A percentile compares a stretch with the other conserved stretches of the same genome.
Evolutionary conservation across 495 filamentous ascomycete genomes (phyloP).

Genomic region (Schizothecium vesticola): DNA sequence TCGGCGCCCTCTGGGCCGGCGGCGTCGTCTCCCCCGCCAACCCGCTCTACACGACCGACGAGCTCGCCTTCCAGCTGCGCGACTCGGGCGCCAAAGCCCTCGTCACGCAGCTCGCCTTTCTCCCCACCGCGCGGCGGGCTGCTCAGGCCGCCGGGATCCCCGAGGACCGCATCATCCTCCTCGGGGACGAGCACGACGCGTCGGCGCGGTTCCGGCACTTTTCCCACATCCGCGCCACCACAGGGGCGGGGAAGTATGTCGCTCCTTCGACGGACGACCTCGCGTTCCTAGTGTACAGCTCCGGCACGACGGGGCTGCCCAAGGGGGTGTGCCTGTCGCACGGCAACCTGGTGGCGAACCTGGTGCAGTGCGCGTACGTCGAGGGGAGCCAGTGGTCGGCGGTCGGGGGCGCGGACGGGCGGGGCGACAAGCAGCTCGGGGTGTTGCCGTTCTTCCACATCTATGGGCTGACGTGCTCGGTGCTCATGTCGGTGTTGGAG

Average conservation of each 20-base stretch:
- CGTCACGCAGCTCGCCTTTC: slow-evolving; percentile 58
- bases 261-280: slow-evolving; percentile 57
- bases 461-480: slow-evolving; percentile 50
- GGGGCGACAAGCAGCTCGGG: slow-evolving; percentile 67
- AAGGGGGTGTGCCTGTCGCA: slow-evolving; percentile 93
- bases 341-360: slow-evolving; percentile 72
- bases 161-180: slow-evolving; percentile 62
- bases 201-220: slow-evolving; percentile 66
- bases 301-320: slow-evolving; percentile 85
- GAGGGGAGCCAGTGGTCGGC: slow-evolving; percentile 58
- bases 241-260: slow-evolving; percentile 35
- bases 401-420: slow-evolving; percentile 54
- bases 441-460: slow-evolving; percentile 94
- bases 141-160: slow-evolving; percentile 62
- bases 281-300: slow-evolving; percentile 72
- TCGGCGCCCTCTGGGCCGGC: slow-evolving; percentile 80
- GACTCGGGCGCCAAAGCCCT: slow-evolving; percentile 74
- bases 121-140: slow-evolving; percentile 60
- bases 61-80: slow-evolving; percentile 82
- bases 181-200: slow-evolving; percentile 69
- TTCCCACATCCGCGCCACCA: slow-evolving; percentile 58
- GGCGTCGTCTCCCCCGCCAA: slow-evolving; percentile 79
- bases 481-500: slow-evolving; percentile 46
- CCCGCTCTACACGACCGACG: slow-evolving; percentile 78
- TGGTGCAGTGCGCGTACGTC: slow-evolving; percentile 43